A percentile compares a stretch with the other conserved stretches of the same genome.
Conservation (phyloP, 169 alveolate genomes). For the Cryptosporidium andersoni region DNA sequence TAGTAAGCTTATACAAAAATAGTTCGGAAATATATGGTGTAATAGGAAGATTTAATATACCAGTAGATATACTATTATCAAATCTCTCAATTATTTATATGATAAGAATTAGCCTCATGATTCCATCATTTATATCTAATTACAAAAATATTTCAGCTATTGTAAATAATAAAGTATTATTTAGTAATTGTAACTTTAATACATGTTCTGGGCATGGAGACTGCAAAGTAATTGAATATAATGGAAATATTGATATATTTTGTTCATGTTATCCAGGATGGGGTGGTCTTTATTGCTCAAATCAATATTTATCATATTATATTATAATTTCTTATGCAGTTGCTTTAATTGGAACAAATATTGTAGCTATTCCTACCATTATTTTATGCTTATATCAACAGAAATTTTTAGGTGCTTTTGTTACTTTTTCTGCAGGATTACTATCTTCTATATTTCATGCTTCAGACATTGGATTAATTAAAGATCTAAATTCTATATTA, state of each 20-base stretch:
- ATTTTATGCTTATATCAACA: constrained; percentile 27
- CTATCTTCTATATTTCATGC: constrained; percentile 67
- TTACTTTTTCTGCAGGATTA: constrained; percentile 66
- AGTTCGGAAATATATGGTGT: neutral
- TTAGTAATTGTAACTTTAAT: constrained; percentile 11
- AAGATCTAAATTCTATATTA: constrained; percentile 26
- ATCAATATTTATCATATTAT: constrained; percentile 41
- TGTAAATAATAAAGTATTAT: constrained; percentile 21
- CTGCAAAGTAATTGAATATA: constrained; percentile 16
- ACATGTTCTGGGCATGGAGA: constrained; percentile 70
- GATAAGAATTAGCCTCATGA: constrained; percentile 13
- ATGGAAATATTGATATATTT: constrained; percentile 29
- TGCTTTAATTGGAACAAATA: constrained; percentile 59
- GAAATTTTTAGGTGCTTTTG: constrained; percentile 45
- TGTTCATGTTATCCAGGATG: constrained; percentile 71
- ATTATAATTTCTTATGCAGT: constrained; percentile 53
- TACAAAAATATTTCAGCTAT: neutral
- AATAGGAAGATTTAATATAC: constrained; percentile 19
- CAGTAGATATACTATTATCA: neutral
- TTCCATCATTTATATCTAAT: constrained; percentile 3
- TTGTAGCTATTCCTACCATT: constrained; percentile 70
- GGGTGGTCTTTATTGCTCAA: constrained; percentile 67
- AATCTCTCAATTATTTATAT: constrained; percentile 30
- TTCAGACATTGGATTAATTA: constrained; percentile 51
- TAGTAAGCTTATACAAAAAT: too few species aligned